phyloP scores from a whole-genome alignment of 345 rosid species.

The Ceriops tagal region DNA sequence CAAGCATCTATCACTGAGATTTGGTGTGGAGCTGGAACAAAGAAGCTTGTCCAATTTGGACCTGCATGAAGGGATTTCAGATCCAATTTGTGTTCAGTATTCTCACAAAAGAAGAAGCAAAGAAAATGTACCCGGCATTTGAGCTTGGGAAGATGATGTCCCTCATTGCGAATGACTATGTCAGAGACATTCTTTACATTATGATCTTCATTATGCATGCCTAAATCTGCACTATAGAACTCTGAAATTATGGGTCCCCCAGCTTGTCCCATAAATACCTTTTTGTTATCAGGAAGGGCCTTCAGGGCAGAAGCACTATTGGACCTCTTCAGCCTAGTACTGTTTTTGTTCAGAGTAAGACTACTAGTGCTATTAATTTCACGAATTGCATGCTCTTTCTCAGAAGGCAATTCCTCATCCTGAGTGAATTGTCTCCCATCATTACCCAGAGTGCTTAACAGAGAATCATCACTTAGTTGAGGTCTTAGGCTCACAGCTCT shows the following conservation, averaged over 20 bases:
- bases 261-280: slow-evolving; percentile 46
- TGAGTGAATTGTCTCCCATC: slow-evolving; percentile 18
- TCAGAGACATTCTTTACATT: slow-evolving; percentile 34
- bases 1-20: slow-evolving; percentile 1
- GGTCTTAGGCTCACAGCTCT: slow-evolving; percentile 36
- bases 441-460: slow-evolving; percentile 26
- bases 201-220: slow-evolving; percentile 35
- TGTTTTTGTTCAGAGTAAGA: slow-evolving; percentile 45
- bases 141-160: slow-evolving; percentile 50
- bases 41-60: slow-evolving; percentile 20
- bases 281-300: slow-evolving; percentile 42
- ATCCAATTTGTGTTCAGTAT: slow-evolving; percentile 6
- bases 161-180: slow-evolving; percentile 42
- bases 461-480: slow-evolving; percentile 34
- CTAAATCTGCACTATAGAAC: slow-evolving; percentile 58
- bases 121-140: slow-evolving; percentile 70
- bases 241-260: slow-evolving; percentile 66
- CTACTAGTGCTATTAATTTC: slow-evolving; percentile 25
- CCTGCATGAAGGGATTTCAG: slow-evolving; percentile 14
- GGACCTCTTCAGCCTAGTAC: slow-evolving; percentile 69
- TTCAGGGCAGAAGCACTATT: slow-evolving; percentile 74
- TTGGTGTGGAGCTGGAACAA: slow-evolving; percentile 9
- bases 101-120: slow-evolving; percentile 17
- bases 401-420: slow-evolving; percentile 29
- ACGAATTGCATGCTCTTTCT: slow-evolving; percentile 26